These are phyloP conservation scores for Pugionium dolabratum DNA, from an alignment of 345 rosid genomes.

Conservation along the genomic window DNA sequence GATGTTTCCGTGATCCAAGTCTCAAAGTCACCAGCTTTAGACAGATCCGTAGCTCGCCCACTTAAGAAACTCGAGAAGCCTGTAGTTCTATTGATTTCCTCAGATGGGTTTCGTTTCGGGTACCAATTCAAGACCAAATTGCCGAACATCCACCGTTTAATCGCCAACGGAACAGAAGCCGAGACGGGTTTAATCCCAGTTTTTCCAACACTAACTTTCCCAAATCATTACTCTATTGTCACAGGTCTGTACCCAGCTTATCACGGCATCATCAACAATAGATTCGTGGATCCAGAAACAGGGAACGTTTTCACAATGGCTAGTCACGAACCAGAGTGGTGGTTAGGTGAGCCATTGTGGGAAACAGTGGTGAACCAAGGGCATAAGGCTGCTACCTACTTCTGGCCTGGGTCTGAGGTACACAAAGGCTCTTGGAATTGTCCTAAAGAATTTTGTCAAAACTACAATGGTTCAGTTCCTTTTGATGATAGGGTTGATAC, in stretches of 20 bases:
- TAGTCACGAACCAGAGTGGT: conserved; percentile 90
- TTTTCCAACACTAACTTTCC: conserved; percentile 84
- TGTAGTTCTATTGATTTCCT: conserved; percentile 75
- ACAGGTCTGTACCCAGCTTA: conserved; percentile 89
- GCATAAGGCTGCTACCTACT: conserved; percentile 75
- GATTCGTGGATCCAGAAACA: conserved; percentile 61
- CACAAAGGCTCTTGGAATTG: conserved; percentile 89
- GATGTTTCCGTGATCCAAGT: conserved; percentile 7
- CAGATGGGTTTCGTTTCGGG: conserved; percentile 94
- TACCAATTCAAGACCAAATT: conserved; percentile 80
- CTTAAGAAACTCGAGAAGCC: conserved; percentile 65
- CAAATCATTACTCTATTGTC: conserved; percentile 91
- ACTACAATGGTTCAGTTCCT: conserved; percentile 71
- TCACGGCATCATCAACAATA: conserved; percentile 79
- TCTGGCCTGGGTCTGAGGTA: conserved; percentile 99
- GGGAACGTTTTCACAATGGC: conserved; percentile 64
- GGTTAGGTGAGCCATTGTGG: conserved; percentile 96
- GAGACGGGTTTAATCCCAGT: conserved; percentile 86
- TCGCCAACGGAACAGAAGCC: conserved; percentile 82
- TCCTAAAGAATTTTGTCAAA: conserved; percentile 56
- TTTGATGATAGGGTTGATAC: conserved; percentile 87
- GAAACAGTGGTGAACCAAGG: conserved; percentile 88
- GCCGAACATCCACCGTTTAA: conserved; percentile 73
- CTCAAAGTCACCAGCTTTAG: conserved; percentile 34
- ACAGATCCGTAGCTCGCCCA: conserved; percentile 48